Conservation (phyloP, 2,329 filamentous ascomycete genomes). For the Clonostachys rosea region DNA sequence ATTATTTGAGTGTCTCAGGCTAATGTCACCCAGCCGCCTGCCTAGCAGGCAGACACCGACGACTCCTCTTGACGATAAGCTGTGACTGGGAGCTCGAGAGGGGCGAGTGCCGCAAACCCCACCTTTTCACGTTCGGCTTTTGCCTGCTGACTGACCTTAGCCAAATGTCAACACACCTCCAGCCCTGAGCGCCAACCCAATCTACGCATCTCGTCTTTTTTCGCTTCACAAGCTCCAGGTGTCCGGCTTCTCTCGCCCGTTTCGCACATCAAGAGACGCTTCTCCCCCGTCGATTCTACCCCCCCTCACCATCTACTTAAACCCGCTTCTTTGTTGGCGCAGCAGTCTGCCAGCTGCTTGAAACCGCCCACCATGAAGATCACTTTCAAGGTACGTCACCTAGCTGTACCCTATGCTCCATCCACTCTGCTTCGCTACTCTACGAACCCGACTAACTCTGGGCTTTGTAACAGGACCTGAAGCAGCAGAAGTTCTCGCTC, state of each 20-base stretch:
- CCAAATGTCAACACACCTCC: no score
- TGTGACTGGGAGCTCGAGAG: no score
- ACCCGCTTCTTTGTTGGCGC: background rate
- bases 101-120: no score
- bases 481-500: constrained; percentile 97
- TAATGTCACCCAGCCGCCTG: no score
- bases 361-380: constrained; percentile 58
- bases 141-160: no score
- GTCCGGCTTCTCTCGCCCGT: constrained; percentile 1
- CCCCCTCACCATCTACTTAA: background rate
- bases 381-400: constrained; percentile 54
- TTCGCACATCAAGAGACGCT: background rate
- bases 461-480: constrained; percentile 69
- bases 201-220: no score
- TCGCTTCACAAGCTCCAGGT: no score
- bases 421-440: background rate
- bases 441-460: background rate
- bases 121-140: no score
- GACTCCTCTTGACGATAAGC: no score
- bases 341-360: constrained; percentile 17
- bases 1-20: no score
- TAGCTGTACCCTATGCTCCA: background rate
- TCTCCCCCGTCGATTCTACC: background rate
- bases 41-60: no score
- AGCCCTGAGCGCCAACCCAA: no score